These are phyloP conservation scores for Ormosia semicastrata DNA, from an alignment of 306 rosid genomes.

Conservation along the genomic window DNA sequence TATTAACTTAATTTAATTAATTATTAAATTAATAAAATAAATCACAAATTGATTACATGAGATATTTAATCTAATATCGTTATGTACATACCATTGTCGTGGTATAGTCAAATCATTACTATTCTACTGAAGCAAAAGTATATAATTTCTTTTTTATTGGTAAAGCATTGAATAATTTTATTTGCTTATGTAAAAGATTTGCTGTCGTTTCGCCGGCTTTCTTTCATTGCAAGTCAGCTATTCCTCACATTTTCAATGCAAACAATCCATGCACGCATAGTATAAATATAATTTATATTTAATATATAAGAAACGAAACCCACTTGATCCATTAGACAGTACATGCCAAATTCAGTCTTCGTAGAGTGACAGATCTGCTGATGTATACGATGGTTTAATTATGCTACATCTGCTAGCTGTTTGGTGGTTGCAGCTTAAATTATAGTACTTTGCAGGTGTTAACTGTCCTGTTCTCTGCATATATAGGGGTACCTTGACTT, in stretches of 20 bases:
- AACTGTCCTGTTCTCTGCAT: too few species aligned
- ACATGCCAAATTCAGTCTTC: neutral
- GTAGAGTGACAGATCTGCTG: neutral
- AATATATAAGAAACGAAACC: neutral
- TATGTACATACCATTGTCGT: neutral
- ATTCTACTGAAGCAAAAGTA: neutral
- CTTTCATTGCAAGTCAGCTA: neutral
- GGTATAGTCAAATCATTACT: constrained; percentile 1
- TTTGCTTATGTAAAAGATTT: neutral
- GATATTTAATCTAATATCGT: too few species aligned
- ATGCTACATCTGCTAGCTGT: neutral
- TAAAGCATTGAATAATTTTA: neutral
- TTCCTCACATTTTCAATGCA: neutral
- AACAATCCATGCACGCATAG: neutral
- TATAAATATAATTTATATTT: too few species aligned
- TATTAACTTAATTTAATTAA: too few species aligned
- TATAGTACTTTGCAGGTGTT: too few species aligned
- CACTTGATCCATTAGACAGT: neutral
- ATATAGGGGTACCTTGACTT: too few species aligned
- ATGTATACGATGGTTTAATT: neutral
- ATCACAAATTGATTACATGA: too few species aligned
- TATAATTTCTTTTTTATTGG: neutral
- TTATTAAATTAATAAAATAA: too few species aligned
- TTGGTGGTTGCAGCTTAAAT: neutral
- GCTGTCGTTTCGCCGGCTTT: neutral